Evolutionary conservation across 257 asterid genomes (phyloP).

Genomic region (Solanum acaule): DNA sequence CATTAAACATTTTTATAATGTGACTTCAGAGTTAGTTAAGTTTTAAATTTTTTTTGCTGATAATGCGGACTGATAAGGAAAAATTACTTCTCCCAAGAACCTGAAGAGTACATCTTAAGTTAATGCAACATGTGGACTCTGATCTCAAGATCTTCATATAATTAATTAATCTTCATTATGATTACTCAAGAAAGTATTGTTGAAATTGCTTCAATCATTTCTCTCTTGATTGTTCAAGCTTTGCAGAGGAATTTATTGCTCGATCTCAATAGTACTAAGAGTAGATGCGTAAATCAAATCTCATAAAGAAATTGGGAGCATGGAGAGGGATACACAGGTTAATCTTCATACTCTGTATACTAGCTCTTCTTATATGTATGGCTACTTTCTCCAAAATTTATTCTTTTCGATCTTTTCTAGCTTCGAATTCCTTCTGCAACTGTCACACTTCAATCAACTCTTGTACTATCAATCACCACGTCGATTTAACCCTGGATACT

Average conservation of each 20-base stretch:
- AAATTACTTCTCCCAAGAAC: not conserved
- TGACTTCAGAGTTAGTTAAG: not conserved
- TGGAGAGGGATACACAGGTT: conserved; percentile 23
- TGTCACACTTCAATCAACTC: not conserved
- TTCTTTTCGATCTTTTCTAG: conserved; percentile 26
- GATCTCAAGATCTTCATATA: conserved; percentile 1
- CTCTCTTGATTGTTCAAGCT: not conserved
- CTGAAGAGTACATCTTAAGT: not conserved
- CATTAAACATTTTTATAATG: not conserved
- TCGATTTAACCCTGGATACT: conserved; percentile 9
- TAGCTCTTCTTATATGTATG: conserved; percentile 18
- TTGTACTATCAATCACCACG: not conserved
- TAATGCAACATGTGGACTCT: conserved; percentile 1
- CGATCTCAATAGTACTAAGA: not conserved
- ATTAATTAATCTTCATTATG: not conserved
- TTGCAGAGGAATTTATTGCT: not conserved
- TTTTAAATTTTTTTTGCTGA: not conserved
- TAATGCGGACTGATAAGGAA: not conserved
- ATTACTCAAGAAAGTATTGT: not conserved
- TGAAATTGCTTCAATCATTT: not conserved
- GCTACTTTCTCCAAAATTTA: conserved; percentile 31
- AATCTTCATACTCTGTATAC: conserved; percentile 8
- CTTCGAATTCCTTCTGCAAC: conserved; percentile 13
- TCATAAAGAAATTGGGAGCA: conserved; percentile 15
- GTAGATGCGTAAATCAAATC: conserved; percentile 16